Conservation (phyloP, 2,329 filamentous ascomycete genomes). For the Sporothrix inflata region DNA sequence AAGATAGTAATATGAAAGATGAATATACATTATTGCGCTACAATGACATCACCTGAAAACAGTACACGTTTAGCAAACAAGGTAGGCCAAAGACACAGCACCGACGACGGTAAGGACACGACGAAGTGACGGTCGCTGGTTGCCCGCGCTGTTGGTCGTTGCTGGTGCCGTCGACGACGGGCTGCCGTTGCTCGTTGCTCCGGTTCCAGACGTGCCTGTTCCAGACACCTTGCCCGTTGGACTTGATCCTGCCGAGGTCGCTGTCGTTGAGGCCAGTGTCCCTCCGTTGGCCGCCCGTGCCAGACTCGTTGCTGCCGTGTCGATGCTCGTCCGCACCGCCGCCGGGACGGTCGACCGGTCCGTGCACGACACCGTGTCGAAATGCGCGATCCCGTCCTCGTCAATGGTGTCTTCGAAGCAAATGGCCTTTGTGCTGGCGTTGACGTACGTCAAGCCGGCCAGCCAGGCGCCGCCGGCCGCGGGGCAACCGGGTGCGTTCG, state of each 20-base stretch:
- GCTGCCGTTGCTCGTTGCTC: background rate
- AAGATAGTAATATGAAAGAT: background rate
- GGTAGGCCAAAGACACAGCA: background rate
- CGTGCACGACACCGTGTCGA: conserved; percentile 1
- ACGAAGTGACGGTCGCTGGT: background rate
- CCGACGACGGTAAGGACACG: background rate
- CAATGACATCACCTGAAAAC: no score
- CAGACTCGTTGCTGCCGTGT: background rate
- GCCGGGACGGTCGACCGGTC: background rate
- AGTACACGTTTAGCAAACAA: no score
- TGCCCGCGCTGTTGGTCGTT: background rate
- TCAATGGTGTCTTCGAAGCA: background rate
- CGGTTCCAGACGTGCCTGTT: background rate
- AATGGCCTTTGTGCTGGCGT: background rate
- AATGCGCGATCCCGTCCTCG: background rate
- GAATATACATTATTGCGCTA: background rate
- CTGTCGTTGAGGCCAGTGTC: background rate
- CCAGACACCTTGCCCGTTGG: background rate
- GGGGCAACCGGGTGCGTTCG: background rate
- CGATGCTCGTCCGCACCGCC: background rate
- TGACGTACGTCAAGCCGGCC: background rate
- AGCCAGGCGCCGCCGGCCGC: background rate
- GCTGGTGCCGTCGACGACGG: background rate
- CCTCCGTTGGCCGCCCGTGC: background rate
- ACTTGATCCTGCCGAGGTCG: background rate